Conservation (phyloP, 2,329 filamentous ascomycete species). For the Botrytis hyacinthi region DNA sequence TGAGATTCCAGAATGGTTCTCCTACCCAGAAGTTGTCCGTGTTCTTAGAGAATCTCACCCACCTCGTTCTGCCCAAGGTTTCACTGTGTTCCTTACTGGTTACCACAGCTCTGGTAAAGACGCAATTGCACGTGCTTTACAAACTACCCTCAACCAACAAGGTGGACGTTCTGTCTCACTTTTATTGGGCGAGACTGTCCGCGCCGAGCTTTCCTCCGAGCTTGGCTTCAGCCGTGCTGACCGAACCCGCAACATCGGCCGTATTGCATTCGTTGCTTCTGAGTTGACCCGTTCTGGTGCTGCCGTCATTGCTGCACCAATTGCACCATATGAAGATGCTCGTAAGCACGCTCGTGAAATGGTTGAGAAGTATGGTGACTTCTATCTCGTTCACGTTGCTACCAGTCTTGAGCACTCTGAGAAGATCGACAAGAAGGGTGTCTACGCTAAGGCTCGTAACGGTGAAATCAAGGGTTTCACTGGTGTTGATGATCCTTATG, state of each 20-base stretch:
- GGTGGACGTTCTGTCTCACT: constrained; percentile 92
- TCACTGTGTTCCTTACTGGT: constrained; percentile 96
- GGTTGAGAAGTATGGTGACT: constrained; percentile 83
- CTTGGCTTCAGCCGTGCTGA: constrained; percentile 93
- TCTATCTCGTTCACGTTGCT: constrained; percentile 93
- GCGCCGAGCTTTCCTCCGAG: constrained; percentile 87
- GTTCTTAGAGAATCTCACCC: constrained; percentile 97
- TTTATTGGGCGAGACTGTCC: constrained; percentile 92
- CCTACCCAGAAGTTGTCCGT: constrained; percentile 96
- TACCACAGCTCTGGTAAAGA: constrained; percentile 98
- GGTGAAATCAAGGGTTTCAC: constrained; percentile 99
- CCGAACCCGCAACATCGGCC: constrained; percentile 89
- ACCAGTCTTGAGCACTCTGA: constrained; percentile 91
- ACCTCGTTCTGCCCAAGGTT: constrained; percentile 85
- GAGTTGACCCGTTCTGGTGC: constrained; percentile 92
- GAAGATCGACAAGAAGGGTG: constrained; percentile 89
- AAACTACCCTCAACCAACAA: constrained; percentile 97
- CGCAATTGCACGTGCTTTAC: constrained; percentile 89
- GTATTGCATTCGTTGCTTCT: constrained; percentile 93
- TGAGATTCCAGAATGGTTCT: constrained; percentile 99
- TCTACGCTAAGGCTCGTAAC: constrained; percentile 78
- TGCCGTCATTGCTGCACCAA: constrained; percentile 93
- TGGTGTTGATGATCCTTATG: constrained; percentile 95
- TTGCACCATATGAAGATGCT: constrained; percentile 84
- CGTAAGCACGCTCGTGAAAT: constrained; percentile 77